Conservation (phyloP, 192 early-diverging fungal species). For the Coemansia sp. region DNA sequence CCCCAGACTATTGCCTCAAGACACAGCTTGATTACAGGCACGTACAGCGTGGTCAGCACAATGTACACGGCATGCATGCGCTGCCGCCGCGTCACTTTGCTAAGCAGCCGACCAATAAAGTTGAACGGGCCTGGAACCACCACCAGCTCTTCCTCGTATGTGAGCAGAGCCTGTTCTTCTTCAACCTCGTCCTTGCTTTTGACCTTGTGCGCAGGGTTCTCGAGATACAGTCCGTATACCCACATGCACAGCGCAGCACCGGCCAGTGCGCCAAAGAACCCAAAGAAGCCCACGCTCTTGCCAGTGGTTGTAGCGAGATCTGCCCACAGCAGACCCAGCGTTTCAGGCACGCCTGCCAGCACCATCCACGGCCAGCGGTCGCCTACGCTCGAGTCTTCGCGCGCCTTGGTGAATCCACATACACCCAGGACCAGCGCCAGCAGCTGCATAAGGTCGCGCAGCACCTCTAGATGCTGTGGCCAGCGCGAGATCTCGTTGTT, state of each 20-base stretch:
- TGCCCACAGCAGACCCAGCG: slow-evolving; percentile 48
- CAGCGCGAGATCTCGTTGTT: slow-evolving; percentile 35
- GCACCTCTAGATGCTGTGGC: slow-evolving; percentile 36
- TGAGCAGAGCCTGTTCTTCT: slow-evolving; percentile 18
- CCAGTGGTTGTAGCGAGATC: slow-evolving; percentile 50
- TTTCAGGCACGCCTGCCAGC: slow-evolving; percentile 28
- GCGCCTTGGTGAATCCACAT: slow-evolving; percentile 31
- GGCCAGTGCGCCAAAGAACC: slow-evolving; percentile 31
- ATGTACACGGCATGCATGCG: slow-evolving; percentile 41
- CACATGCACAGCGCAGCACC: slow-evolving; percentile 27
- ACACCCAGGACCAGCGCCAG: slow-evolving; percentile 34
- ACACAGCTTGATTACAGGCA: slow-evolving; percentile 51
- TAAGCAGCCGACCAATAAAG: slow-evolving; percentile 32
- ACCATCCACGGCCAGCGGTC: slow-evolving; percentile 45
- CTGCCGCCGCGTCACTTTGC: slow-evolving; percentile 28
- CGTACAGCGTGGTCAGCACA: slow-evolving; percentile 53
- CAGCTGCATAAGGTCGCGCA: slow-evolving; percentile 49
- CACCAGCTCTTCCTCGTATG: slow-evolving; percentile 40
- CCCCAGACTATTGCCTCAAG: slow-evolving; percentile 53
- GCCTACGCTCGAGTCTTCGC: slow-evolving; percentile 31
- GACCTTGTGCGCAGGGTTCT: background rate
- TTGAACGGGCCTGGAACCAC: slow-evolving; percentile 29
- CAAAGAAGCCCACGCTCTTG: slow-evolving; percentile 40
- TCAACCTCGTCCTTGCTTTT: background rate
- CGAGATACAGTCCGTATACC: slow-evolving; percentile 39